phyloP scores from a whole-genome alignment of 768 basidiomycete species.

The Suillus variegatus region DNA sequence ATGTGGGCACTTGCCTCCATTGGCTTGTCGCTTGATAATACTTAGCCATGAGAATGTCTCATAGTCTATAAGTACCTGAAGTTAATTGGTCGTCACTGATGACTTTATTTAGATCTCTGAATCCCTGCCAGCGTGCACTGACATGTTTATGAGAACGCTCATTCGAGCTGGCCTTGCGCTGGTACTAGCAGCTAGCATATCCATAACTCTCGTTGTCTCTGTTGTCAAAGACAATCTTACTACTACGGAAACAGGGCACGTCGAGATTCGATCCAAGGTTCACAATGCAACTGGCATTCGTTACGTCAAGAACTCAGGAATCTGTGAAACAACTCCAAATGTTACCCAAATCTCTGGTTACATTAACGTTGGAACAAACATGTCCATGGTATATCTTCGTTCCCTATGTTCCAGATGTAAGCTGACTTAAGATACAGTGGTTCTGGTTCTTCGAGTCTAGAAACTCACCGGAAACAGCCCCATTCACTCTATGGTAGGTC shows the following conservation, averaged over 20 bases:
- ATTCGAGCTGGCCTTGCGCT: slow-evolving; percentile 8
- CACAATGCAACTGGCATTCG: slow-evolving; percentile 37
- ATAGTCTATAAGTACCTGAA: neutral
- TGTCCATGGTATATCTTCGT: slow-evolving; percentile 52
- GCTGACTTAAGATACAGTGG: slow-evolving; percentile 48
- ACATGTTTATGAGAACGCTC: slow-evolving; percentile 18
- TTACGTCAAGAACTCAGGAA: slow-evolving; percentile 57
- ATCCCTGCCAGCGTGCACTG: neutral
- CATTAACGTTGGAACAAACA: slow-evolving; percentile 54
- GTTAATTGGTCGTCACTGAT: neutral
- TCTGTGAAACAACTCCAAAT: slow-evolving; percentile 67
- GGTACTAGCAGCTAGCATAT: slow-evolving; percentile 4
- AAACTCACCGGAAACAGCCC: slow-evolving; percentile 57
- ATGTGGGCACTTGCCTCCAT: no score
- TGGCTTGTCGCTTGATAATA: no score
- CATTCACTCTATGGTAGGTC: slow-evolving; percentile 62
- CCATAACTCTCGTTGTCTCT: slow-evolving; percentile 4
- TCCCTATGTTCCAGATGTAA: neutral
- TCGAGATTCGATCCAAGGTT: slow-evolving; percentile 20
- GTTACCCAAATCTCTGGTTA: slow-evolving; percentile 68
- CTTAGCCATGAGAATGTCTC: neutral
- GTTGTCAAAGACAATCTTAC: neutral
- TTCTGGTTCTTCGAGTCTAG: slow-evolving; percentile 78
- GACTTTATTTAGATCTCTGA: neutral
- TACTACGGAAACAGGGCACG: neutral